Conservation (phyloP, 345 rosid genomes). For the Aurinia saxatilis region DNA sequence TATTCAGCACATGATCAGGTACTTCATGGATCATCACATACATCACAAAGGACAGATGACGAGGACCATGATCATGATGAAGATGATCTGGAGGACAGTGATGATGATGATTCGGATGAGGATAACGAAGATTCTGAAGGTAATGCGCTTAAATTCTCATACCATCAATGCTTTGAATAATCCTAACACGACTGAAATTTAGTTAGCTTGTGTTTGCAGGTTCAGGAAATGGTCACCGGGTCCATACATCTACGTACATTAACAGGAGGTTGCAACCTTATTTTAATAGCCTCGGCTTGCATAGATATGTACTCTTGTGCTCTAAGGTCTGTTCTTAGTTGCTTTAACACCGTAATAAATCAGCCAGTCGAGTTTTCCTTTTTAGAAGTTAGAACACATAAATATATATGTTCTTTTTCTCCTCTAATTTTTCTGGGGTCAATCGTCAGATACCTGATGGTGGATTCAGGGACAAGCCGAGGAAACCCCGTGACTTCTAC, state of each 20-base stretch:
- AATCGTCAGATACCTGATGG: conserved; percentile 51
- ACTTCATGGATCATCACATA: conserved; percentile 27
- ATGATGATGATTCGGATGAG: conserved; percentile 23
- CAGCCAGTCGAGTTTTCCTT: not conserved
- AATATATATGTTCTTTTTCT: not conserved
- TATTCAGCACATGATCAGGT: conserved; percentile 3
- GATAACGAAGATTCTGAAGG: not conserved
- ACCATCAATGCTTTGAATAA: not conserved
- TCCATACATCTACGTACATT: conserved; percentile 23
- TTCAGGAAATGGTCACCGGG: conserved; percentile 15
- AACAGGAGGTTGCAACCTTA: conserved; percentile 39
- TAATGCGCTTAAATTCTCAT: not conserved
- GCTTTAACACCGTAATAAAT: not conserved
- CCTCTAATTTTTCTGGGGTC: not conserved
- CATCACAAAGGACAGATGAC: conserved; percentile 39
- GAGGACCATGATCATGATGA: conserved; percentile 36
- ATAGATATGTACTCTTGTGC: conserved; percentile 75
- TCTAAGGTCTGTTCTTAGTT: conserved; percentile 50
- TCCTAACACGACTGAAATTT: not conserved
- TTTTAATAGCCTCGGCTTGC: conserved; percentile 71
- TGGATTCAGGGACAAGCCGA: conserved; percentile 87
- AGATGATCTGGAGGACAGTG: conserved; percentile 14
- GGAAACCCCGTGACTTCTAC: conserved; percentile 65
- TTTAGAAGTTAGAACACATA: not conserved
- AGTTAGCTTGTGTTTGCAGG: conserved; percentile 12